Evolutionary conservation across 805 yeast species (phyloP).

Genomic region (Lachancea cidri): DNA sequence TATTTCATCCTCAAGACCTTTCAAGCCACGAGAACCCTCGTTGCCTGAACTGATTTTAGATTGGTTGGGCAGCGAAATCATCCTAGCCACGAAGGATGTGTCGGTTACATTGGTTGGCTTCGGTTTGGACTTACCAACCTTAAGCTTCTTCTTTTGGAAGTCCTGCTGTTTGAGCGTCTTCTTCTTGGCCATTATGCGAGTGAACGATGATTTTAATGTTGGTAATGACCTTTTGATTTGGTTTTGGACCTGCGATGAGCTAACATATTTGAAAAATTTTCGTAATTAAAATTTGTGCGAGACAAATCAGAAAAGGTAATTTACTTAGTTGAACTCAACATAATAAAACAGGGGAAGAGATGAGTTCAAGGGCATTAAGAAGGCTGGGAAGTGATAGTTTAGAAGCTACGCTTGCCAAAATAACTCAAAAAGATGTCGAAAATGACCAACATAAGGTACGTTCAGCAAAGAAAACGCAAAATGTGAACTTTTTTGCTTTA

Average conservation of each 20-base stretch:
- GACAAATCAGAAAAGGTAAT: no score
- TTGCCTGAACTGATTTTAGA: slow-evolving; percentile 16
- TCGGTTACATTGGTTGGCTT: slow-evolving; percentile 75
- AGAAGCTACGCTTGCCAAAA: slow-evolving; percentile 7
- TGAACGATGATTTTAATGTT: background rate
- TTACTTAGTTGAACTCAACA: no score
- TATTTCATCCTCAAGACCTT: slow-evolving; percentile 40
- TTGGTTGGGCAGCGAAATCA: slow-evolving; percentile 30
- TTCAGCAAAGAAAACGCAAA: slow-evolving; percentile 1
- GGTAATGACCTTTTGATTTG: background rate
- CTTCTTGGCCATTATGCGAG: slow-evolving; percentile 33
- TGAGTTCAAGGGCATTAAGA: slow-evolving; percentile 36
- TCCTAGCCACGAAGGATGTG: slow-evolving; percentile 74
- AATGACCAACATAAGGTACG: slow-evolving; percentile 7
- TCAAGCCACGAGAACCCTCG: slow-evolving; percentile 8
- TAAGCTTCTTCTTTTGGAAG: slow-evolving; percentile 61
- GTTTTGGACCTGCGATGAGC: slow-evolving; percentile 14
- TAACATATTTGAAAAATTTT: background rate
- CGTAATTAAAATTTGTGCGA: no score
- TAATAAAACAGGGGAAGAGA: slow-evolving; percentile 6
- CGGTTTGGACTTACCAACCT: slow-evolving; percentile 78
- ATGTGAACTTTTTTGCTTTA: slow-evolving; percentile 25
- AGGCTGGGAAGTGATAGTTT: slow-evolving; percentile 31
- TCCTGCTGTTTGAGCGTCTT: slow-evolving; percentile 41
- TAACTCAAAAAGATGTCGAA: slow-evolving; percentile 1